Base-by-base conservation (phyloP, 306 rosid species). In the Dalbergia cochinchinensis region DNA sequence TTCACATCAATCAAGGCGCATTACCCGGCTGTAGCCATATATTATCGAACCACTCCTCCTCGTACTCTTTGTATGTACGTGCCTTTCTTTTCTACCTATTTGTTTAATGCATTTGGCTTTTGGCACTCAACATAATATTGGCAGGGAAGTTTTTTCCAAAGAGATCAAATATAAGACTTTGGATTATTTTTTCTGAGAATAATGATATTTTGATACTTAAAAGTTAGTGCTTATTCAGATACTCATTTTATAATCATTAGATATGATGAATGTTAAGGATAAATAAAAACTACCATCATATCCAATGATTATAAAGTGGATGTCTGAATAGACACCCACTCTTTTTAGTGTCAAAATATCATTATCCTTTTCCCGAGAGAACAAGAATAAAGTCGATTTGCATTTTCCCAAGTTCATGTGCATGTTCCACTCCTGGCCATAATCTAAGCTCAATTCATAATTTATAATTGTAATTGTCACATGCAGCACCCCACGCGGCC, bases 1-100 rank as follows among this genome's bases (percentile, higher is more conserved):
- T 44, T 60, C 39, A 66, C 83, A 77, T 35, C 45, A 77, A 81
- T 85, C 65, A 31, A 37, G 85, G 78, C 88, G 80, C 80, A 58
- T 81, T 72, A 20, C 35, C 34, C 78, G 85, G 77, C 53, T 41
- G n/a, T 67, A 18, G 70, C 61, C 59, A 7, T 15, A 16, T 44
- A n/a, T 74, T 14, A 11, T 54, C 66, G 16, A 41, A 35, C 64
- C 6, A 48, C 77, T 15, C 50, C 35, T 16, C 35, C 48, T 74
- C 8, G 42, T 20, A 54, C 59, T 73, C 54, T 60, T 60, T 59
- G 78, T 4, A 59, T 74, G 11, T 19, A 41, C 26, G n/a, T 45
- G 16, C 6, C 13, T 31, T 31, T 58, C n/a, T 42, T 60, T 61
- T 31, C 42, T 31, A 3, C 5, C 11, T 42, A 42, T 34, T 45